Base-by-base conservation (phyloP, 2,329 filamentous ascomycete species). In the Colletotrichum falcatum region DNA sequence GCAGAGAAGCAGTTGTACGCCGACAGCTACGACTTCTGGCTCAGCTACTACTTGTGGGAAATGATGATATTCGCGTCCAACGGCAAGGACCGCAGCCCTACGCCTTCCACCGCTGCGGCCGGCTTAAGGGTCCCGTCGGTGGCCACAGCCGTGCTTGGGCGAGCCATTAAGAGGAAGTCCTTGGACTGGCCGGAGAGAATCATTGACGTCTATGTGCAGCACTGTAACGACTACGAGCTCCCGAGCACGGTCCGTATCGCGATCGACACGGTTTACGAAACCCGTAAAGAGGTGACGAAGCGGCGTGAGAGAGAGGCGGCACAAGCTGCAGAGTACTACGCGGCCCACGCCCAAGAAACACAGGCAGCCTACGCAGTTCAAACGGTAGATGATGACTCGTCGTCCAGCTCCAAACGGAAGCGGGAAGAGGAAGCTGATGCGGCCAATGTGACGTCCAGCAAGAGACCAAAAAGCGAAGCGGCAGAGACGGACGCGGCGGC, bases 1-100 rank as follows among this genome's bases (percentile, higher is more conserved):
- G 87, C 86, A 4, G 79, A 88, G 28, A 83, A 88, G n/a, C 85
- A 87, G 23, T 89, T 89, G 4, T 83, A 94, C 66, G 90, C 90
- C 37, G 89, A 94, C 75, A 95, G 90, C 75, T 94, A 95, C 77
- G 94, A 97, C 75, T 98, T 98, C 79, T 99, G 96, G 96, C 87
- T 95, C 65, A 90, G 91, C 53, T 98, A 94, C 80, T 98, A 98
- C 81, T 86, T 91, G 63, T 98, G 94, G 92, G 96, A 98, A 81
- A 91, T 98, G 86, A 86, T 92, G 68, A 76, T 89, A 5, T 89
- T 88, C 73, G 81, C 83, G 2, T 84, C 85, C 6, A 82, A 79
- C 68, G 84, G 86, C 65, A 87, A 85, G 65, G 81, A 82, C 44
- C 83, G 86, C 69, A 88, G 88, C 70, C 84, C 86, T 1, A 87